Evolutionary conservation across 306 rosid species (phyloP).

Genomic region (Heteromeles arbutifolia): DNA sequence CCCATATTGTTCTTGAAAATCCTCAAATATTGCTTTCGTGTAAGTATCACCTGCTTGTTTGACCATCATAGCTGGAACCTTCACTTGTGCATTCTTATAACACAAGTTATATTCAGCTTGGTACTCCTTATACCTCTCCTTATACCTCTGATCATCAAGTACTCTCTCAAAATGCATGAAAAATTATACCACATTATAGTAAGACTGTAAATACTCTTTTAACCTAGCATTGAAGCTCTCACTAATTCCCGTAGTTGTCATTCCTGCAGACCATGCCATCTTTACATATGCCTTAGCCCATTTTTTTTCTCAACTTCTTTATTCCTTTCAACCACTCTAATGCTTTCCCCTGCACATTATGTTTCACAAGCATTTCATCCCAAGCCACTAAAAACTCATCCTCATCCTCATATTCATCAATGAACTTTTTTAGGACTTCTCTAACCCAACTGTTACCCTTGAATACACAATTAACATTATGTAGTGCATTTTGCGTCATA

Average conservation of each 20-base stretch:
- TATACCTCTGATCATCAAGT: not conserved
- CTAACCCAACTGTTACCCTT: no score
- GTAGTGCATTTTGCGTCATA: no score
- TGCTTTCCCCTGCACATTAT: not conserved
- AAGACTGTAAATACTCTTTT: not conserved
- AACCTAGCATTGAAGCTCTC: not conserved
- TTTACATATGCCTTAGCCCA: not conserved
- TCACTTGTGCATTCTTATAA: no score
- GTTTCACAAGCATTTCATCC: not conserved
- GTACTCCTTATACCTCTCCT: not conserved
- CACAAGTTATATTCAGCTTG: not conserved
- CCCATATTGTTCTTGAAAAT: no score
- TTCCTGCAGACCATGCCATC: not conserved
- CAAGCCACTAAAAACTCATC: no score
- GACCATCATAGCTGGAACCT: no score
- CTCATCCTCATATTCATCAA: no score
- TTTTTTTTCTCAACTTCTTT: not conserved
- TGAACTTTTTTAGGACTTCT: no score
- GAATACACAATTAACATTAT: no score
- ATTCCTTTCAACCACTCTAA: not conserved
- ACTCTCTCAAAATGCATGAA: not conserved
- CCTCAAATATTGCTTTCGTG: no score
- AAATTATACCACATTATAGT: not conserved
- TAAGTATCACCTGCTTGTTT: no score
- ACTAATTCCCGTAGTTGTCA: not conserved